Base-by-base conservation (phyloP, 768 basidiomycete species). In the Tylopilus plumbeoviolaceoides region DNA sequence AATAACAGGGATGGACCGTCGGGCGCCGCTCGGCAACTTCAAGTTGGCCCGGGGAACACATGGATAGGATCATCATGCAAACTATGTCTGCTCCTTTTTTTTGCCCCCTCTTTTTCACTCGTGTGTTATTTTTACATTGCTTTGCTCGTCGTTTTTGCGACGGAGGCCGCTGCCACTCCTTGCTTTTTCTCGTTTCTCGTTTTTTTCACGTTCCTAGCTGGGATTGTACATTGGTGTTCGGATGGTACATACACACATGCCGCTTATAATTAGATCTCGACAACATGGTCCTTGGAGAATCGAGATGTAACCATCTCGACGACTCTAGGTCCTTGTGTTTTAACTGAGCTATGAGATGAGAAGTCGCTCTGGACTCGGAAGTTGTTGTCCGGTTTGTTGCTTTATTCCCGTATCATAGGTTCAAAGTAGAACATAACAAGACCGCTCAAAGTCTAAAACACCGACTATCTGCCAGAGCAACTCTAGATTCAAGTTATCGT, bases 191-290 rank as follows among this genome's bases (percentile, higher is more conserved):
- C 36, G 11, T 28, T 5, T 25, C 8, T 21, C 15, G n/a, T 39
- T 12, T 10, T 17, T 18, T 25, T 27, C 23, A 23, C 27, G 12
- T 20, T 9, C 14, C 42, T 9, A 23, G 27, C 36, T 38, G 43
- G 52, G 39, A 50, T 18, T 58, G 56, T 58, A 51, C 48, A 39
- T 39, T 35, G 40, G 3, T 30, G 49, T 47, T 28, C 30, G 58
- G 55, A 50, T 57, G 45, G 44, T 28, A 46, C 30, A 62, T 48
- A 58, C 50, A 56, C 40, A 48, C 47, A 47, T 11, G 35, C 21
- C 1, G 21, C 36, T 23, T 39, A 40, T 60, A 48, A 44, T 44
- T 39, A 17, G 35, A 36, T 23, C 23, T 23, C 23, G 23, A 23
- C 23, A 5, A 23, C 23, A 23, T 5, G 23, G 23, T 23, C 23